phyloP scores from a whole-genome alignment of 129 eudicot species.

The Ambrosia trifida region DNA sequence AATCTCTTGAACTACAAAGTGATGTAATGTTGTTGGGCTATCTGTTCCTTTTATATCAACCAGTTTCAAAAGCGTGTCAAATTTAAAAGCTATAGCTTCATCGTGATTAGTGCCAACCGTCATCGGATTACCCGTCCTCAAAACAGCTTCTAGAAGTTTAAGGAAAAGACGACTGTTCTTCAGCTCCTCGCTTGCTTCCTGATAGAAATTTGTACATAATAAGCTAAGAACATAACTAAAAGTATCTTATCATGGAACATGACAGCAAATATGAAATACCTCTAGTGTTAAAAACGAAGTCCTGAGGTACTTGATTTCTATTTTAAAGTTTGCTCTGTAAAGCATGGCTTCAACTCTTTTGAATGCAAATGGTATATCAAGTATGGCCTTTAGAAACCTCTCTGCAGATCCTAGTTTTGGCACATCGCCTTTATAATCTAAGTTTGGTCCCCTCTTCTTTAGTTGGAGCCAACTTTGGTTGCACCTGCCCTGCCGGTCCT shows the following conservation, averaged over 20 bases:
- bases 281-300: conserved; percentile 72
- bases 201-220: conserved; percentile 26
- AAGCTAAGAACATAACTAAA: conserved; percentile 10
- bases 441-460: conserved; percentile 96
- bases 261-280: conserved; percentile 37
- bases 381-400: conserved; percentile 73
- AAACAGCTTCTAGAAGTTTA: conserved; percentile 95
- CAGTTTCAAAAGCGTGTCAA: conserved; percentile 79
- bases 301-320: conserved; percentile 72
- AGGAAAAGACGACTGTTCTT: conserved; percentile 87
- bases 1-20: conserved; percentile 98
- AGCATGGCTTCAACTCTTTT: conserved; percentile 96
- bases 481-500: too few relatives aligned
- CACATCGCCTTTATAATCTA: conserved; percentile 72
- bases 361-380: conserved; percentile 87
- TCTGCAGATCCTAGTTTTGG: conserved; percentile 89
- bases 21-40: conserved; percentile 91
- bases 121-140: conserved; percentile 90
- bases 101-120: conserved; percentile 94
- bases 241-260: not conserved
- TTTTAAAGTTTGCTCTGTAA: conserved; percentile 84
- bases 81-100: conserved; percentile 89
- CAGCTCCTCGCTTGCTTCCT: conserved; percentile 84
- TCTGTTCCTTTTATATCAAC: conserved; percentile 94
- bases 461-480: conserved; percentile 99